Evolutionary conservation across 2,329 filamentous ascomycete genomes (phyloP).

Genomic region (Aspergillus fumigatus): DNA sequence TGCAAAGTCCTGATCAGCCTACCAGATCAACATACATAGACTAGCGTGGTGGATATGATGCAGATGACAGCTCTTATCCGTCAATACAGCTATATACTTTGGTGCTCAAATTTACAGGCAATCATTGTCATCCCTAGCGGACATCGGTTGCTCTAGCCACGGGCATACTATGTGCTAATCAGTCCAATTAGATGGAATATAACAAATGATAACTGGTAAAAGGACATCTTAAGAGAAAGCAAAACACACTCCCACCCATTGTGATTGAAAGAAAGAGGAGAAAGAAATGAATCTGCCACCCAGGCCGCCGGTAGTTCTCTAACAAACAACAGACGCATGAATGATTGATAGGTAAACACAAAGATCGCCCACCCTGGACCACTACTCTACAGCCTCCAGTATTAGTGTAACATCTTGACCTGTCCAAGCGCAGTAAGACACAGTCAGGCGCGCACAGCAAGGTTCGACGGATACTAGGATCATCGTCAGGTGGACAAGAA

Average conservation of each 20-base stretch:
- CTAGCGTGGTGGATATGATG: not conserved
- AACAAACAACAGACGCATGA: slow-evolving; percentile 4
- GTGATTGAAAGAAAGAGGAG: not conserved
- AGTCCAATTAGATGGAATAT: not conserved
- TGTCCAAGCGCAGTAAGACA: not conserved
- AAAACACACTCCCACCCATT: not conserved
- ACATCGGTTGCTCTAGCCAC: not conserved
- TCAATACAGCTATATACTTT: not conserved
- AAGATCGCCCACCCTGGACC: not conserved
- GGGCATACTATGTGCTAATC: not conserved
- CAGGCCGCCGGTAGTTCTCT: not conserved
- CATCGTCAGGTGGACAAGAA: not conserved
- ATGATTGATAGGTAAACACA: not conserved
- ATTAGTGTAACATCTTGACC: slow-evolving; percentile 7
- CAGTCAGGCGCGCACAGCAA: not conserved
- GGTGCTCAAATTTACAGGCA: not conserved
- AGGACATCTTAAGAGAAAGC: not conserved
- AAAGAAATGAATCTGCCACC: not conserved
- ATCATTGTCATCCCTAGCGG: not conserved
- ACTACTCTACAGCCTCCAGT: slow-evolving; percentile 4
- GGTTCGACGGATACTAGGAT: not conserved
- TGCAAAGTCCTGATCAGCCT: too few species aligned
- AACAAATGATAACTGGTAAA: not conserved
- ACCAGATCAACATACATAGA: not conserved
- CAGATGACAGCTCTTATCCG: not conserved